phyloP scores from a whole-genome alignment of 2,329 filamentous ascomycete species.

The Xylariaceae sp. region DNA sequence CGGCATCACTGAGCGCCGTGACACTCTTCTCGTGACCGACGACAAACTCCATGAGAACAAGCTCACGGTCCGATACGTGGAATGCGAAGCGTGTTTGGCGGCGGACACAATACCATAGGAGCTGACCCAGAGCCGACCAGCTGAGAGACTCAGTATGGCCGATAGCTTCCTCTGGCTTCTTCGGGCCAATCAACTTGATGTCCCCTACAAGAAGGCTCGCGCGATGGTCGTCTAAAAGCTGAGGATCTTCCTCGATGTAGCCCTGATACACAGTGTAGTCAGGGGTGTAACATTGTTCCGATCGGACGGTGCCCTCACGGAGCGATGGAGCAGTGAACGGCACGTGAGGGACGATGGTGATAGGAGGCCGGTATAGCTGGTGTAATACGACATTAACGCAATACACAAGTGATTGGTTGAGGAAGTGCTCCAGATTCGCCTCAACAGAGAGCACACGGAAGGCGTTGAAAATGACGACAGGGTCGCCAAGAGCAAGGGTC shows the following conservation, averaged over 20 bases:
- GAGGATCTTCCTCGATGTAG: neutral
- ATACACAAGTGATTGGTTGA: conserved; percentile 8
- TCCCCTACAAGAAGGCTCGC: conserved; percentile 9
- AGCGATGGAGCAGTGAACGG: conserved; percentile 3
- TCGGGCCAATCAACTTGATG: conserved; percentile 3
- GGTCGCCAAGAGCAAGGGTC: neutral
- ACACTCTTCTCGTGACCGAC: conserved; percentile 1
- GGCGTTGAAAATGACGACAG: conserved; percentile 3
- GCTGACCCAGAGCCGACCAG: conserved; percentile 6
- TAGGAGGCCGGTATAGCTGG: conserved; percentile 1
- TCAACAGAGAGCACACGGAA: conserved; percentile 9
- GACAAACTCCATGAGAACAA: conserved; percentile 11
- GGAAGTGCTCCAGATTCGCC: conserved; percentile 9
- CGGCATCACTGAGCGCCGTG: conserved; percentile 2
- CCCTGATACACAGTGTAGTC: conserved; percentile 10
- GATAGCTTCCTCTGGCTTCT: conserved; percentile 1
- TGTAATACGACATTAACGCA: conserved; percentile 9
- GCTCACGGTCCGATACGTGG: conserved; percentile 4
- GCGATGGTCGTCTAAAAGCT: neutral
- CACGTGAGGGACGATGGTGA: conserved; percentile 9
- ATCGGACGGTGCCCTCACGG: neutral
- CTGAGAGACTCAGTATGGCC: neutral
- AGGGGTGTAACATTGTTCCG: conserved; percentile 5
- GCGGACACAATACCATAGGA: conserved; percentile 10
- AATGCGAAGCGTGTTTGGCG: conserved; percentile 12